A percentile compares a stretch with the other conserved stretches of the same genome.
These are phyloP conservation scores for Apiotrichum sp. DNA, from an alignment of 1,284 basidiomycete species.

Conservation along the genomic window DNA sequence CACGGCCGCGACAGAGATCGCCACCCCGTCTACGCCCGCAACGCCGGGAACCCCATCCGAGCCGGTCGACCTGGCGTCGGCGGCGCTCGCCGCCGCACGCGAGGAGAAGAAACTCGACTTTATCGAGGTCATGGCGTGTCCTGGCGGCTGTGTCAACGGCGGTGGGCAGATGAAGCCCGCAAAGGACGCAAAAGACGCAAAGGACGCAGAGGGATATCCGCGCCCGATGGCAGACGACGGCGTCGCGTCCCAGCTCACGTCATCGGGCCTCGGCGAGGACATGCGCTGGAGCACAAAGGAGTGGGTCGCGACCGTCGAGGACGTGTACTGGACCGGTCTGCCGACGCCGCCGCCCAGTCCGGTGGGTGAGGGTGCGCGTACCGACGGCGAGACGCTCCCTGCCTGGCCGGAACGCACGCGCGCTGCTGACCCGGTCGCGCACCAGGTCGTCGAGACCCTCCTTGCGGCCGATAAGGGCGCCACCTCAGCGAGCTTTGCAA, in stretches of 20 bases:
- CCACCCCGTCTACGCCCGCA: slow-evolving; percentile 20
- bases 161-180: slow-evolving; percentile 81
- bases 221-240: slow-evolving; percentile 53
- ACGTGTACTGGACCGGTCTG: slow-evolving; percentile 61
- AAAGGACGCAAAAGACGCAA: background rate
- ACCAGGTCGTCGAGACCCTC: slow-evolving; percentile 49
- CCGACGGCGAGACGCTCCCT: no score
- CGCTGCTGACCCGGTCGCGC: slow-evolving; percentile 50
- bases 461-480: slow-evolving; percentile 20
- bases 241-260: slow-evolving; percentile 16
- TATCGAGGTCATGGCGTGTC: slow-evolving; percentile 99
- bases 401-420: slow-evolving; percentile 6
- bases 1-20: slow-evolving; percentile 28
- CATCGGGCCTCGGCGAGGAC: slow-evolving; percentile 34
- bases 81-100: slow-evolving; percentile 20
- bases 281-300: slow-evolving; percentile 53
- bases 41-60: slow-evolving; percentile 12
- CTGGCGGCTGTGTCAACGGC: slow-evolving; percentile 93
- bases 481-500: slow-evolving; percentile 77
- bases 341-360: slow-evolving; percentile 47
- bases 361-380: no score
- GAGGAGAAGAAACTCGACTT: slow-evolving; percentile 75
- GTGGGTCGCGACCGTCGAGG: slow-evolving; percentile 72
- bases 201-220: slow-evolving; percentile 60
- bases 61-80: slow-evolving; percentile 14